Conservation (phyloP, 768 basidiomycete genomes). For the Auricularia heimuer region DNA sequence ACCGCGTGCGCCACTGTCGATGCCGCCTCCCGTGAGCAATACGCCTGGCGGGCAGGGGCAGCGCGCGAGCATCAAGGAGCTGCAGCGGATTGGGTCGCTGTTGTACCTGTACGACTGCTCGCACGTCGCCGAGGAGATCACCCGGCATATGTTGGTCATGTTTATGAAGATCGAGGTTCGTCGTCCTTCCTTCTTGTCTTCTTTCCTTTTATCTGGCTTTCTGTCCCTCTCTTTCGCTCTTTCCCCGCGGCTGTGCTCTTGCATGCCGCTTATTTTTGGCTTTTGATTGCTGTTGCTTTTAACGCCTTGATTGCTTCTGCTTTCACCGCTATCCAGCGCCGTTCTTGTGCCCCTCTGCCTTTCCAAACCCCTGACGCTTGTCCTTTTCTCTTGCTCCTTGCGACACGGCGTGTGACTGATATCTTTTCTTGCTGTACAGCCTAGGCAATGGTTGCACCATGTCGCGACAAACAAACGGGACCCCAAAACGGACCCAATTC, state of each 20-base stretch:
- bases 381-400: too few species aligned
- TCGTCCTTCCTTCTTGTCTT: neutral
- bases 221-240: too few species aligned
- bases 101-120: slow-evolving; percentile 46
- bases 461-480: slow-evolving; percentile 60
- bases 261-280: neutral
- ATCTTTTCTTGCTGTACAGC: slow-evolving; percentile 32
- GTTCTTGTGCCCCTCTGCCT: too few species aligned
- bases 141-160: slow-evolving; percentile 53
- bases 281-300: neutral
- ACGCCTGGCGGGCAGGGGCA: slow-evolving; percentile 4
- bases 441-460: slow-evolving; percentile 78
- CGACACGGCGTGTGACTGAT: too few species aligned
- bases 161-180: slow-evolving; percentile 73
- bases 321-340: too few species aligned
- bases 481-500: slow-evolving; percentile 57
- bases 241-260: too few species aligned
- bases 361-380: too few species aligned
- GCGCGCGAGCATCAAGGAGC: slow-evolving; percentile 53
- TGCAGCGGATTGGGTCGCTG: slow-evolving; percentile 48
- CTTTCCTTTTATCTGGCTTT: too few species aligned
- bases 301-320: neutral
- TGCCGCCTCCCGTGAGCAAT: neutral
- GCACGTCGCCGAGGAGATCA: slow-evolving; percentile 80
- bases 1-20: neutral